Evolutionary conservation across 2,329 filamentous ascomycete genomes (phyloP), one percentile per base, ranked within the genome.

Genomic region (Volutella citrinella): DNA sequence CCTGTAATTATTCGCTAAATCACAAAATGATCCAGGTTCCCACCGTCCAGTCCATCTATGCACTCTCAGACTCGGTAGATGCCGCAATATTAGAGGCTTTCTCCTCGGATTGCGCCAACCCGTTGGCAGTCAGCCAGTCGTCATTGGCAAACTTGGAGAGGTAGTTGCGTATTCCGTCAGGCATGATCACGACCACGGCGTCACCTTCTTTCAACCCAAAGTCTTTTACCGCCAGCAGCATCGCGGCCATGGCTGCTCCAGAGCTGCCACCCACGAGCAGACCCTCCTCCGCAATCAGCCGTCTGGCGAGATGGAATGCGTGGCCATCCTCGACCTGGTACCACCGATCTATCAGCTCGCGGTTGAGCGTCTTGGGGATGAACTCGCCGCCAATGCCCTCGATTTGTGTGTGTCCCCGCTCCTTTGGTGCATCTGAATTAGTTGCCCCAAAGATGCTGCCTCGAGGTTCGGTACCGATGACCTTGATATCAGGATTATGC

Each of bases 351-450:
- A 97, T 84, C 7, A 76, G 60, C 15, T 80, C 64, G 55, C 84
- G 87, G 46, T 91, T 81, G 38, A 97, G 70, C 5, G 97, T 93
- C 19, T 95, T 85, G 6, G 91, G 91, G 42, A 97, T 84, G 63
- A 97, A 97, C 63, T 97, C 91, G 62, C 97, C 97, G n/a, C 91
- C 91, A 54, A 97, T 97, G 22, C 91, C 91, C 68, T 97, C 91
- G 1, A 97, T 90, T 68, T 97, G 95, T 71, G 96, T 97, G 3
- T 82, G 72, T 60, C 87, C 80, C 56, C 95, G 90, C 38, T 77
- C 76, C 57, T 82, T 77, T 43, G 85, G 82, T 27, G 86, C 71
- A 61, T 97, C 97, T 48, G 97, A 69, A 6, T 84, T 78, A 4
- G 91, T 91, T 17, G 93, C 54, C 6, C 91, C 91, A 28, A 97